These are phyloP conservation scores for Talaromyces nanjingensis DNA, from an alignment of 495 filamentous ascomycete genomes.

Conservation along the genomic window DNA sequence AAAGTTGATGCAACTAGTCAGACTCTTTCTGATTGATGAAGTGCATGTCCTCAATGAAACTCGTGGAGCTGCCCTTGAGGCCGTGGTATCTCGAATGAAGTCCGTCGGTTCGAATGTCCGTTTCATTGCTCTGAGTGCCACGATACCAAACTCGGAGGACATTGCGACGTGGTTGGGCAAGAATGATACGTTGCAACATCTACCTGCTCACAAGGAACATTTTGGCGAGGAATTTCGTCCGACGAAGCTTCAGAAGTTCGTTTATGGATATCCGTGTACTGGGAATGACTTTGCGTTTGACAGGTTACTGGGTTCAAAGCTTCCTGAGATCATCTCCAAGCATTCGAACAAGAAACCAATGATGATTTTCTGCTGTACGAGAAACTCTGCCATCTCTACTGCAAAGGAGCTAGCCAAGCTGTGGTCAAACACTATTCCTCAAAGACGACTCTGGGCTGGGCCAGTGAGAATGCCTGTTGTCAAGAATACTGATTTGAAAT, in stretches of 20 bases:
- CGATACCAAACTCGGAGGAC: constrained; percentile 86
- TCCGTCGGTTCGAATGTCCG: constrained; percentile 78
- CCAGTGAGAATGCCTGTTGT: constrained; percentile 51
- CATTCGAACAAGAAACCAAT: constrained; percentile 79
- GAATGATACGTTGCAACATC: constrained; percentile 54
- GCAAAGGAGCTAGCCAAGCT: constrained; percentile 64
- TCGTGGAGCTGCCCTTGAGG: constrained; percentile 85
- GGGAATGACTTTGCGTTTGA: constrained; percentile 87
- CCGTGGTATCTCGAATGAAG: constrained; percentile 97
- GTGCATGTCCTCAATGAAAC: constrained; percentile 90
- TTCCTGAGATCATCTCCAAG: constrained; percentile 67
- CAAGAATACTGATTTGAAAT: constrained; percentile 54
- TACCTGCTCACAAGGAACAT: constrained; percentile 65
- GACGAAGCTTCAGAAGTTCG: constrained; percentile 78
- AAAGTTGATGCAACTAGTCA: constrained; percentile 75
- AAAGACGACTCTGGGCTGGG: constrained; percentile 60
- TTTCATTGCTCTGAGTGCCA: constrained; percentile 89
- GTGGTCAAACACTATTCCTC: constrained; percentile 50
- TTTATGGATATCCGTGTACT: constrained; percentile 63
- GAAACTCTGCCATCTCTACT: constrained; percentile 69
- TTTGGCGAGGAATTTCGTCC: constrained; percentile 92
- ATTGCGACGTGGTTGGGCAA: constrained; percentile 90
- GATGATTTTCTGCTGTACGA: constrained; percentile 87
- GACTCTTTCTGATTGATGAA: constrained; percentile 91
- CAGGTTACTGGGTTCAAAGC: constrained; percentile 64